Evolutionary conservation across 2,329 filamentous ascomycete species (phyloP), one percentile per base, ranked within the genome.

Genomic region (Trichophyton verrucosum): DNA sequence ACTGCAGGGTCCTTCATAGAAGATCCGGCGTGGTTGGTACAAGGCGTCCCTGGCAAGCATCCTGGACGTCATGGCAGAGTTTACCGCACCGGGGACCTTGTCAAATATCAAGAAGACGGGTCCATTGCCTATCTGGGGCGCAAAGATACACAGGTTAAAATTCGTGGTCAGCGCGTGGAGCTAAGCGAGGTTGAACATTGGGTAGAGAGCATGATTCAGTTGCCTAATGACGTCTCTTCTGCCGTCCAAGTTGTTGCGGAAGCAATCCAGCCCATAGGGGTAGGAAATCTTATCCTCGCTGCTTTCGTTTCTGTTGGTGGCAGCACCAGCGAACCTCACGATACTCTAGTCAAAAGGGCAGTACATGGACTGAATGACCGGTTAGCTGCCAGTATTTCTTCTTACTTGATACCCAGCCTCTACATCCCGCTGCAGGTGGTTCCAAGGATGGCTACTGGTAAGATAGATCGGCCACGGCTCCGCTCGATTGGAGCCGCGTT

Each of bases 21-120:
- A 0, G 83, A 86, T 30, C 75, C 79, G 75, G 61, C 85, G 83
- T 69, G 91, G 89, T 3, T 78, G 79, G 3, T 75, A 64, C 66
- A 36, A 62, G 67, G 60, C 67, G 69, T 6, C 47, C 63, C 57
- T 11, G 22, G 51, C 27, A 30, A 6, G 27, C 33, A 61, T 9
- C 51, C 58, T 8, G 64, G 63, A 3, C 49, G 64, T 49, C 49
- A 38, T 13, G 53, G 60, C 17, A 55, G 62, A 51, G 49, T 65
- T 36, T 97, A 99, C 74, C 78, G 88, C n/a, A 67, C 67, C 3
- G 68, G 68, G 5, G 68, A 69, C 57, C 58, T 69, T 1, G 64
- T 67, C 13, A 30, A 61, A 27, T 68, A 67, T 36, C 64, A 67
- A 44, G 42, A 61, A 2, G 60, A 68, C 53, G 66, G 66, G 4